phyloP scores from a whole-genome alignment of 148 eudicot genomes.

The Vaccinium vitisidaea region DNA sequence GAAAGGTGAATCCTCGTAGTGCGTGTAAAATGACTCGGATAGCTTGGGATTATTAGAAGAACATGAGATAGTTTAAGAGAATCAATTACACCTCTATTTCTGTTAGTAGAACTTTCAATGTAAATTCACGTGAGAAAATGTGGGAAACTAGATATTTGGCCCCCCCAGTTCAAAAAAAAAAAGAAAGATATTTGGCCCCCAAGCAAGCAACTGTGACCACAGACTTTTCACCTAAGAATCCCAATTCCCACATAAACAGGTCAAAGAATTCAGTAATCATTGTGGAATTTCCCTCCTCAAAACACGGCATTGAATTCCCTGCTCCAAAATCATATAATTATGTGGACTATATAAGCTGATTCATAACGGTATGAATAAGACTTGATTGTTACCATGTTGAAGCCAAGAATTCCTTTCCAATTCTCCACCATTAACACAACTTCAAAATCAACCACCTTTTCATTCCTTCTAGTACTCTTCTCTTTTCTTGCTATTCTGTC shows the following conservation, averaged over 20 bases:
- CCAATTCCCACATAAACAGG: neutral
- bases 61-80: neutral
- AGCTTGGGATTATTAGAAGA: too few species aligned
- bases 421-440: neutral
- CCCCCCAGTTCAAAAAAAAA: too few species aligned
- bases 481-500: neutral
- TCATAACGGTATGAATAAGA: neutral
- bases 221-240: neutral
- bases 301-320: too few species aligned
- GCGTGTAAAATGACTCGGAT: too few species aligned
- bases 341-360: neutral
- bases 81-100: neutral
- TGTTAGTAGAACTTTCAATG: neutral
- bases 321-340: too few species aligned
- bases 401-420: conserved; percentile 1
- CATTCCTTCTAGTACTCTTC: neutral
- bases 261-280: neutral
- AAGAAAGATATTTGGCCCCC: neutral
- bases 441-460: neutral
- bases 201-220: neutral
- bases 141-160: neutral
- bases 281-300: neutral
- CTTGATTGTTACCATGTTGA: neutral
- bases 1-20: too few species aligned
- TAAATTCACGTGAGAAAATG: neutral